Evolutionary conservation across 441 rosid genomes (phyloP).

Genomic region (Jatropha multifida): DNA sequence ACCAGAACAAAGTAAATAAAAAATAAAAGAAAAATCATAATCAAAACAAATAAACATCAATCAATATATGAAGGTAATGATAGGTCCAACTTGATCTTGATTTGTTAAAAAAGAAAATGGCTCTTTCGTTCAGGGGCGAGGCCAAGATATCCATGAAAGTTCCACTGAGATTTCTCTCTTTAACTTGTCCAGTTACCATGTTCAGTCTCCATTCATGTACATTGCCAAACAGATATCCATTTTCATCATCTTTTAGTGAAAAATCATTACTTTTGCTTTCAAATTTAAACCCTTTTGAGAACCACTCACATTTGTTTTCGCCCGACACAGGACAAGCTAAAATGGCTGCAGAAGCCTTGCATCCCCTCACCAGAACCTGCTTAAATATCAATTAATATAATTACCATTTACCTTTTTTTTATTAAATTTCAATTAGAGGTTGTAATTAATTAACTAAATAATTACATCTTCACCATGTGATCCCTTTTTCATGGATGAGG

Average conservation of each 20-base stretch:
- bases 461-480: slow-evolving; percentile 22
- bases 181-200: no score
- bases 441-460: no score
- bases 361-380: slow-evolving; percentile 35
- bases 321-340: slow-evolving; percentile 39
- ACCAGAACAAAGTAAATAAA: no score
- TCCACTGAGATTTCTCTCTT: no score
- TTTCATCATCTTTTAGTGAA: no score
- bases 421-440: no score
- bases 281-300: slow-evolving; percentile 27
- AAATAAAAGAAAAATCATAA: not conserved
- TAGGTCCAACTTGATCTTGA: not conserved
- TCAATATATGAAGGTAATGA: not conserved
- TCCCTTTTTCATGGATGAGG: slow-evolving; percentile 31
- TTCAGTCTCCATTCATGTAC: no score
- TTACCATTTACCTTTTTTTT: no score
- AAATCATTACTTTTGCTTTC: no score
- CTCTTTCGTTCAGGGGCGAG: slow-evolving; percentile 25
- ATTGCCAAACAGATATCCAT: no score
- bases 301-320: slow-evolving; percentile 32
- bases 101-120: slow-evolving; percentile 31
- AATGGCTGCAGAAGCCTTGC: slow-evolving; percentile 29
- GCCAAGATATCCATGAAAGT: no score
- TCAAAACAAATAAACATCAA: not conserved
- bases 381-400: no score